Conservation (phyloP, 495 filamentous ascomycete species). For the Terfezia boudieri region DNA sequence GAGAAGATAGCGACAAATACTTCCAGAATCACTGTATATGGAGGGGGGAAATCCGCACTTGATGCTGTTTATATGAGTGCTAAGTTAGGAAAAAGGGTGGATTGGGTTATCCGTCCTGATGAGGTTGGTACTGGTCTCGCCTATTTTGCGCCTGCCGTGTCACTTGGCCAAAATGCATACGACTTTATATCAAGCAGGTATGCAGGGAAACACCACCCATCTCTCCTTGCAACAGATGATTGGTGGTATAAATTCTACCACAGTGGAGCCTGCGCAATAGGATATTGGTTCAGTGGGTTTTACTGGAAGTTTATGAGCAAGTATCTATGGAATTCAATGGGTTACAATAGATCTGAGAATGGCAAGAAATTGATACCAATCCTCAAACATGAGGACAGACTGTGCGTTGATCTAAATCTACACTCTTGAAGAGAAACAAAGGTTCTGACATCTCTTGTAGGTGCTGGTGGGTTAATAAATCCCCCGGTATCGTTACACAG, state of each 20-base stretch:
- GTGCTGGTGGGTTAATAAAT: background rate
- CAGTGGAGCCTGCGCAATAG: slow-evolving; percentile 9
- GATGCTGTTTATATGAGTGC: slow-evolving; percentile 53
- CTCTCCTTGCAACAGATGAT: no score
- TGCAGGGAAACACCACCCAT: no score
- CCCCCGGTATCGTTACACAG: slow-evolving; percentile 2
- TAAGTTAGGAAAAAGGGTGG: slow-evolving; percentile 38
- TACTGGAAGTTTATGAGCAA: background rate
- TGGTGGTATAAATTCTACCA: slow-evolving; percentile 16
- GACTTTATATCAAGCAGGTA: no score
- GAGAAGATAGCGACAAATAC: slow-evolving; percentile 3
- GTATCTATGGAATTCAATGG: background rate
- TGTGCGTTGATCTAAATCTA: background rate
- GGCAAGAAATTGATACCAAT: slow-evolving; percentile 7
- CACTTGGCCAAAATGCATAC: background rate
- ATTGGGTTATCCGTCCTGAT: slow-evolving; percentile 57
- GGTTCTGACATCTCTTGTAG: background rate
- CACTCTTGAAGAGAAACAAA: no score
- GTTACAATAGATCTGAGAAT: slow-evolving; percentile 7
- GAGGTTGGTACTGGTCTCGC: slow-evolving; percentile 38
- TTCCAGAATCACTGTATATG: slow-evolving; percentile 37
- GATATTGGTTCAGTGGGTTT: slow-evolving; percentile 12
- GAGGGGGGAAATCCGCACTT: slow-evolving; percentile 53
- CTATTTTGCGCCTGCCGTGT: background rate
- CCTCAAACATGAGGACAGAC: background rate